These are phyloP conservation scores for Cornus florida DNA, from an alignment of 148 eudicot genomes.

Conservation along the genomic window DNA sequence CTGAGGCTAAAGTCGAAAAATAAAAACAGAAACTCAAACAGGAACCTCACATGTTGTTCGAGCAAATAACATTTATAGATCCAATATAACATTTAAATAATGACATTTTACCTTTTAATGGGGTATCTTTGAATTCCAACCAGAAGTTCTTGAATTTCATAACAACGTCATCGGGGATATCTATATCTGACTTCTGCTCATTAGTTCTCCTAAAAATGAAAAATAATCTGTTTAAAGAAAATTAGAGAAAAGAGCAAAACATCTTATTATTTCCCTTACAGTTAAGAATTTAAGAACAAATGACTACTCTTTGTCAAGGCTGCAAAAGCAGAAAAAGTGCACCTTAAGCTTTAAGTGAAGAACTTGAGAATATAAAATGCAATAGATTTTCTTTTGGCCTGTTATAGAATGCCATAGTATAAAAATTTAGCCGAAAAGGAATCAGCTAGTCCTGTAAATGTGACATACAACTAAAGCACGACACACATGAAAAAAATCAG, in stretches of 20 bases:
- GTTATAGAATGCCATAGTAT: background rate
- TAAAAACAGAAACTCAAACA: conserved; percentile 1
- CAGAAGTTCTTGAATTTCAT: conserved; percentile 62
- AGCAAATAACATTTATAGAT: background rate
- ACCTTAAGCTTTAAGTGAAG: background rate
- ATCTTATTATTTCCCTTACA: background rate
- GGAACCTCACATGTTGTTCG: background rate
- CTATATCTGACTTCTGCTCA: conserved; percentile 72
- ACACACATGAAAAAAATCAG: background rate
- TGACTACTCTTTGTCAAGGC: background rate
- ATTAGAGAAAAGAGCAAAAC: background rate
- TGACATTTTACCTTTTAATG: conserved; percentile 52
- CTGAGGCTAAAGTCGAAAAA: conserved; percentile 3
- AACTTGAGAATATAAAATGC: background rate
- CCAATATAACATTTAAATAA: background rate
- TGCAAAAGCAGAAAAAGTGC: background rate
- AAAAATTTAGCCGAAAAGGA: background rate
- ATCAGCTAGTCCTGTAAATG: background rate
- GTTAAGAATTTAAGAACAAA: conserved; percentile 6
- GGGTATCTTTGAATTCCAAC: conserved; percentile 62
- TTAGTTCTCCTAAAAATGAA: conserved; percentile 56
- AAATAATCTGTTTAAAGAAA: background rate
- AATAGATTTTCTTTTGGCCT: background rate
- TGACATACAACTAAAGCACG: background rate
- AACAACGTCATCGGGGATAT: conserved; percentile 68